Conservation (phyloP, 208 protist species). For the Pavlovales sp. region DNA sequence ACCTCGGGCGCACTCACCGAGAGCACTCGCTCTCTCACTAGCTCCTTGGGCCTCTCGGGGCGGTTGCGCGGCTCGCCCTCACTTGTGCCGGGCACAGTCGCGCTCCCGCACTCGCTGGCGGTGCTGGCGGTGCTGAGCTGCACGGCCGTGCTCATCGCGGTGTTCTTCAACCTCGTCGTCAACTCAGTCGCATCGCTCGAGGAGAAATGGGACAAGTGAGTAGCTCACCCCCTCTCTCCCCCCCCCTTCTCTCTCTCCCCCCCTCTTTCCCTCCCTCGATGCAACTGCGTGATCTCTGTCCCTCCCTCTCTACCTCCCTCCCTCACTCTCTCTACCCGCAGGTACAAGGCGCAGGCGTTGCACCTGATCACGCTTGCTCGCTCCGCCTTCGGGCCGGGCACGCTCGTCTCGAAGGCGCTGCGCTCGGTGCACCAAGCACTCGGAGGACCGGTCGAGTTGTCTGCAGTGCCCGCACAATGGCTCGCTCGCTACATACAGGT, state of each 20-base stretch:
- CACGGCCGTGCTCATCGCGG: background rate
- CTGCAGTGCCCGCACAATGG: background rate
- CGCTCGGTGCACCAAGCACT: background rate
- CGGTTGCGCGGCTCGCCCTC: too few relatives aligned
- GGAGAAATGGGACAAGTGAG: too few relatives aligned
- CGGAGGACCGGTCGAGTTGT: background rate
- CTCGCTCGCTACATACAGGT: background rate
- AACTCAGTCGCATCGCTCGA: background rate
- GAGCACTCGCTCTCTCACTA: too few relatives aligned
- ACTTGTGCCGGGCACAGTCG: background rate
- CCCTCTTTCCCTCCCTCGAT: too few relatives aligned
- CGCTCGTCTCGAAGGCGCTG: background rate
- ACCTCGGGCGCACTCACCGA: too few relatives aligned
- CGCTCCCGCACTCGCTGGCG: background rate
- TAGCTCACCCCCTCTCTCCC: too few relatives aligned
- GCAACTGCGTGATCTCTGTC: too few relatives aligned
- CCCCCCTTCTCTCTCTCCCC: too few relatives aligned
- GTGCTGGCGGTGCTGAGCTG: background rate
- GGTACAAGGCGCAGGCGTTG: background rate
- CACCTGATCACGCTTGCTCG: background rate
- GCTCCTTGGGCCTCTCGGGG: too few relatives aligned
- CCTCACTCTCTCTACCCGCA: too few relatives aligned
- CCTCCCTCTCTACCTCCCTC: too few relatives aligned
- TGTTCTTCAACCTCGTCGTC: background rate
- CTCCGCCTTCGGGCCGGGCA: background rate